A percentile compares a stretch with the other conserved stretches of the same genome.
phyloP scores from a whole-genome alignment of 208 protist species.

The Tritrichomonas foetus region DNA sequence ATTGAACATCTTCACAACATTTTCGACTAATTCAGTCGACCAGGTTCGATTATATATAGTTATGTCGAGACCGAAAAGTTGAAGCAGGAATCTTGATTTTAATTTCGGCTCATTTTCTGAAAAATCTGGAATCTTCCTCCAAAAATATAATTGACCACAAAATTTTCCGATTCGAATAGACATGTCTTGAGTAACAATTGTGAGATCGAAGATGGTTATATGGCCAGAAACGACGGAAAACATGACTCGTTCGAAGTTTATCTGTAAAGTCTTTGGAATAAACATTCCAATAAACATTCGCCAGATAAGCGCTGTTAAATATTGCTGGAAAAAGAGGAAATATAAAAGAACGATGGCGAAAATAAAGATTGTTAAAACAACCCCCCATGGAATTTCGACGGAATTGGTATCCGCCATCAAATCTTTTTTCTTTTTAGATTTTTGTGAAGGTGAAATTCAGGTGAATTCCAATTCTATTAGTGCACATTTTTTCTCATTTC shows the following conservation, averaged over 20 bases:
- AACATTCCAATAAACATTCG: background rate
- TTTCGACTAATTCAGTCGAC: conserved; percentile 6
- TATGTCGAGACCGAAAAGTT: background rate
- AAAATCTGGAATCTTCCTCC: background rate
- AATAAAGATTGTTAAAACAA: background rate
- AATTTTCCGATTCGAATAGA: background rate
- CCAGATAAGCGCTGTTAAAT: conserved; percentile 20
- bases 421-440: too few species aligned
- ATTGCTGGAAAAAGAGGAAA: conserved; percentile 25
- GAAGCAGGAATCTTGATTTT: background rate
- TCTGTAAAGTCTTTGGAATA: background rate
- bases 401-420: too few species aligned
- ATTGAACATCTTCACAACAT: background rate
- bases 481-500: too few species aligned
- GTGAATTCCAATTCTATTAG: too few species aligned
- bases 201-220: background rate
- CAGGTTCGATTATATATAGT: conserved; percentile 18
- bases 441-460: too few species aligned
- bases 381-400: background rate
- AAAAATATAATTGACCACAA: background rate
- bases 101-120: too few species aligned
- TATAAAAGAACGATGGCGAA: background rate
- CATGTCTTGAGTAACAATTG: background rate
- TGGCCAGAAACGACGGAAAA: conserved; percentile 15
- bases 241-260: background rate